Evolutionary conservation across 2,329 filamentous ascomycete genomes (phyloP).

Genomic region (Ceratocystis huliohia): DNA sequence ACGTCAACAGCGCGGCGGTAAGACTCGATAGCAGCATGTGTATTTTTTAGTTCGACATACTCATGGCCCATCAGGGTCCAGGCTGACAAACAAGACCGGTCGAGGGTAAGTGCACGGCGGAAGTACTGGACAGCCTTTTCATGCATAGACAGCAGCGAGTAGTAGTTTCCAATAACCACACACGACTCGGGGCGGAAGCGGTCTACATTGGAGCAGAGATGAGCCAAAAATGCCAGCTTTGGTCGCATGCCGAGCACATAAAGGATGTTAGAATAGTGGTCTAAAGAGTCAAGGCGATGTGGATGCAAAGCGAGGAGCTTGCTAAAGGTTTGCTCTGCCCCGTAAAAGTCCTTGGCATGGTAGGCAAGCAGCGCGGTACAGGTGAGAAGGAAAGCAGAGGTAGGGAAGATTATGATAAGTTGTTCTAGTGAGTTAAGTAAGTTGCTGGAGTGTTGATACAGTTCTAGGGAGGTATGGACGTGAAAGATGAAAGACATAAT

Average conservation of each 20-base stretch:
- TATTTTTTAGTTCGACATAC: conserved; percentile 97
- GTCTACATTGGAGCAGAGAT: conserved; percentile 80
- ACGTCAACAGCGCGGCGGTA: conserved; percentile 92
- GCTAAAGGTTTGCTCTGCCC: conserved; percentile 56
- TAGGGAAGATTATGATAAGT: conserved; percentile 72
- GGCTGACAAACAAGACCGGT: conserved; percentile 79
- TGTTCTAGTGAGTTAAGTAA: conserved; percentile 65
- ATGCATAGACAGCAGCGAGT: conserved; percentile 83
- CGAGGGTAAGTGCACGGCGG: conserved; percentile 76
- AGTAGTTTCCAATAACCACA: conserved; percentile 95
- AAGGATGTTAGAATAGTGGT: conserved; percentile 94
- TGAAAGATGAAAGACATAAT: conserved; percentile 93
- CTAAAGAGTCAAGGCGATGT: conserved; percentile 71
- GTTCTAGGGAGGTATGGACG: conserved; percentile 76
- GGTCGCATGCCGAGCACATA: conserved; percentile 83
- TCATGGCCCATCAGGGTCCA: conserved; percentile 99
- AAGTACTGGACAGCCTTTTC: conserved; percentile 99
- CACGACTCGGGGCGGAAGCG: conserved; percentile 96
- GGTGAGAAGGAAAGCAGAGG: conserved; percentile 77
- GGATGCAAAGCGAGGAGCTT: conserved; percentile 65
- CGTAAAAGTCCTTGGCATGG: conserved; percentile 70
- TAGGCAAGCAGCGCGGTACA: conserved; percentile 81
- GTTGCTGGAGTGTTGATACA: conserved; percentile 71
- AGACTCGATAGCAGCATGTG: conserved; percentile 91
- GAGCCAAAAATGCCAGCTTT: conserved; percentile 83